A percentile compares a stretch with the other conserved stretches of the same genome.
These are phyloP conservation scores for Macrotyloma uniflorum DNA, from an alignment of 306 rosid genomes.

Conservation along the genomic window DNA sequence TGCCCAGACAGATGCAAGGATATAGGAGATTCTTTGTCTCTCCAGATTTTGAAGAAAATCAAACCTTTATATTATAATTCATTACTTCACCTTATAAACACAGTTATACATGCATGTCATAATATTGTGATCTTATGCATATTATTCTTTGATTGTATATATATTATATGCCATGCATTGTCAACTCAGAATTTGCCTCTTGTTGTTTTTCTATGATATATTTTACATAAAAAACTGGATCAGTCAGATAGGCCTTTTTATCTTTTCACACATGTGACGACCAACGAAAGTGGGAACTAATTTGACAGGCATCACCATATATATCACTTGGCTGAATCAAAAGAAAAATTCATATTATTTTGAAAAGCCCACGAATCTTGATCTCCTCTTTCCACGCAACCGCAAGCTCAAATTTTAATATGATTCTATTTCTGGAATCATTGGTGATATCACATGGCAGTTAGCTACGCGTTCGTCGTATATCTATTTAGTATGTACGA, in stretches of 20 bases:
- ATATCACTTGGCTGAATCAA: not conserved
- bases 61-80: not conserved
- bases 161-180: not conserved
- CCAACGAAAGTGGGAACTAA: not conserved
- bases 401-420: not conserved
- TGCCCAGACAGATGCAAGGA: conserved; percentile 21
- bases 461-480: too few relatives aligned
- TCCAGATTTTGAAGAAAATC: not conserved
- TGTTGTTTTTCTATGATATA: not conserved
- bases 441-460: not conserved
- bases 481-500: too few relatives aligned
- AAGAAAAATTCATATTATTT: not conserved
- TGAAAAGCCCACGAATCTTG: not conserved
- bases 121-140: too few relatives aligned
- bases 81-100: not conserved
- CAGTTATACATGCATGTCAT: not conserved
- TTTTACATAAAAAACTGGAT: not conserved
- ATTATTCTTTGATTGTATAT: too few relatives aligned
- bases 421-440: not conserved
- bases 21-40: conserved; percentile 12
- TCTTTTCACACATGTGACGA: conserved; percentile 31
- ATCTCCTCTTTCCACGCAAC: conserved; percentile 31
- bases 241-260: not conserved
- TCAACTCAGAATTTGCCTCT: not conserved
- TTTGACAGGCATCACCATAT: not conserved